These are phyloP conservation scores for Ustilago cynodontis DNA, from an alignment of 1,284 basidiomycete genomes.

Conservation along the genomic window DNA sequence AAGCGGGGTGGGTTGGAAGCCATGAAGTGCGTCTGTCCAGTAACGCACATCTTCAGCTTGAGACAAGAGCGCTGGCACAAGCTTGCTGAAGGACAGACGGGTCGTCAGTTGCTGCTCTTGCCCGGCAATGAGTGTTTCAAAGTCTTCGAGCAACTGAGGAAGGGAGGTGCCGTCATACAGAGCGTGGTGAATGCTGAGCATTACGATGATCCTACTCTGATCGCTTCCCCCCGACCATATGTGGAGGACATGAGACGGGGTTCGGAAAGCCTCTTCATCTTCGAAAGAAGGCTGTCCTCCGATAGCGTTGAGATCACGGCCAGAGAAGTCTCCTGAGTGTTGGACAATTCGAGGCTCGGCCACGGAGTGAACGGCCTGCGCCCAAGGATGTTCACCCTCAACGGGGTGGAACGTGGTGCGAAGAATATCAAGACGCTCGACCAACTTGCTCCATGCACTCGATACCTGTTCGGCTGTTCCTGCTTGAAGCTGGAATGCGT, in stretches of 20 bases:
- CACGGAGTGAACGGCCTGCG: slow-evolving; percentile 50
- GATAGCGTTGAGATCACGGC: slow-evolving; percentile 6
- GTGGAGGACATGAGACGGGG: slow-evolving; percentile 55
- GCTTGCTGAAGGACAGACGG: slow-evolving; percentile 40
- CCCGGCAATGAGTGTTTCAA: slow-evolving; percentile 20
- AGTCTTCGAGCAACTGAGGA: slow-evolving; percentile 52
- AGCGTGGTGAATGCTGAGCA: slow-evolving; percentile 58
- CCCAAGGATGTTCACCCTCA: slow-evolving; percentile 52
- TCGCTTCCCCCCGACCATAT: slow-evolving; percentile 13
- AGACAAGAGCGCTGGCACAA: slow-evolving; percentile 55
- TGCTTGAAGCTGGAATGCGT: slow-evolving; percentile 33
- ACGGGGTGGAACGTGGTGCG: slow-evolving; percentile 59
- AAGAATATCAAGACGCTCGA: slow-evolving; percentile 55
- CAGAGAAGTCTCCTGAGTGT: slow-evolving; percentile 19
- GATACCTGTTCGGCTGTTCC: slow-evolving; percentile 6
- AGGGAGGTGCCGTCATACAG: slow-evolving; percentile 59
- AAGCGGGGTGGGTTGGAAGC: slow-evolving; percentile 32
- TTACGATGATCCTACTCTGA: neutral
- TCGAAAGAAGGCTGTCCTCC: slow-evolving; percentile 43
- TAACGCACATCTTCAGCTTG: slow-evolving; percentile 42
- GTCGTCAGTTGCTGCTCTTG: neutral
- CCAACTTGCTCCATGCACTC: slow-evolving; percentile 48
- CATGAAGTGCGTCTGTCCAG: slow-evolving; percentile 46
- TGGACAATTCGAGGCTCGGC: slow-evolving; percentile 15
- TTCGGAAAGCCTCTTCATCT: slow-evolving; percentile 51